Conservation (phyloP, 2,329 filamentous ascomycete genomes). For the Fusarium lyarnte region DNA sequence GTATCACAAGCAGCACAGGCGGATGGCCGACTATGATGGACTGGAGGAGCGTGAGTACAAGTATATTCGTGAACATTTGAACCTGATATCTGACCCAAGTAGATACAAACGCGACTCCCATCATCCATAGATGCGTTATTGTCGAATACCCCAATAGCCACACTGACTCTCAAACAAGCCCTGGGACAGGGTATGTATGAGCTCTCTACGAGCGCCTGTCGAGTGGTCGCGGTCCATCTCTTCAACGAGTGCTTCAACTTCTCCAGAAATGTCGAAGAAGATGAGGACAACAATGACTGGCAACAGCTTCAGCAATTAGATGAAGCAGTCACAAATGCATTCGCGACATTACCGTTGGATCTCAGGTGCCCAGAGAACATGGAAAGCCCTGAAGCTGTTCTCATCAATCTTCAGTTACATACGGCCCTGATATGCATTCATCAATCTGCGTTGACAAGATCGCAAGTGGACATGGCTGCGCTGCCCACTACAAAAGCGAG, state of each 20-base stretch:
- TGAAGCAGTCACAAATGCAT: conserved; percentile 15
- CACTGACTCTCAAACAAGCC: conserved; percentile 20
- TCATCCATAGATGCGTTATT: conserved; percentile 18
- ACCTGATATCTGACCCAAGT: fast-evolving
- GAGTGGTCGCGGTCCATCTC: conserved; percentile 30
- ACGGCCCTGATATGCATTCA: conserved; percentile 29
- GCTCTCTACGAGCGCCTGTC: conserved; percentile 31
- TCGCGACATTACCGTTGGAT: conserved; percentile 13
- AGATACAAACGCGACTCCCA: conserved; percentile 23
- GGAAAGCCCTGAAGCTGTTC: conserved; percentile 14
- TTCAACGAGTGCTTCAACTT: conserved; percentile 37
- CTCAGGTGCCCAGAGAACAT: conserved; percentile 29
- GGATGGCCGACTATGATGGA: conserved; percentile 87
- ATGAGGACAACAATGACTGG: conserved; percentile 18
- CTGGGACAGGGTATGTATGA: conserved; percentile 32
- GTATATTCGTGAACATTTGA: fast-evolving
- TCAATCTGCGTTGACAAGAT: conserved; percentile 7
- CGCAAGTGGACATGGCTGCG: conserved; percentile 6
- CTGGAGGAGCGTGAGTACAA: conserved; percentile 40
- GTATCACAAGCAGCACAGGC: conserved; percentile 85
- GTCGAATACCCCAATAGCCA: conserved; percentile 44
- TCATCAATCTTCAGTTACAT: conserved; percentile 30
- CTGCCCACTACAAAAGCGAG: conserved; percentile 15
- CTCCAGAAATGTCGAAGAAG: conserved; percentile 24
- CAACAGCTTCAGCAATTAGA: conserved; percentile 15